phyloP scores from a whole-genome alignment of 225 moss, liverwort and hornwort genomes.

The Pseudisothecium myosuroides region DNA sequence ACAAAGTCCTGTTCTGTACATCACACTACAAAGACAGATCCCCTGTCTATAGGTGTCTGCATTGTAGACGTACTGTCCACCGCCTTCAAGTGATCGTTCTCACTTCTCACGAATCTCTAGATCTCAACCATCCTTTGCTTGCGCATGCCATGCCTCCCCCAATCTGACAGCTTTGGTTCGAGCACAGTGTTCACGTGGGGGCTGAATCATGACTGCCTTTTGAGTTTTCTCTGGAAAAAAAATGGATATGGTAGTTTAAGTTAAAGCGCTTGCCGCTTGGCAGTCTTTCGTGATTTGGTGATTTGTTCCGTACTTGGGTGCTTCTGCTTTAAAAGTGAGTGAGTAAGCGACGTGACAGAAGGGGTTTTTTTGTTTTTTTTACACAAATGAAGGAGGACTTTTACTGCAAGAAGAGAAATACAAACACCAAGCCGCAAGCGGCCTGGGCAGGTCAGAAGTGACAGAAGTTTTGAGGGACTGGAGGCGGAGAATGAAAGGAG shows the following conservation, averaged over 20 bases:
- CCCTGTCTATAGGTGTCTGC: too few relatives aligned
- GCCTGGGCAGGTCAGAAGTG: too few relatives aligned
- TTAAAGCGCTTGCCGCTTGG: too few relatives aligned
- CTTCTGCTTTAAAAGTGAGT: background rate
- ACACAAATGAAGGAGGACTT: too few relatives aligned
- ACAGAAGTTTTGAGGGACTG: too few relatives aligned
- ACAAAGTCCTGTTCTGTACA: too few relatives aligned
- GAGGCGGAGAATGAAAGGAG: background rate
- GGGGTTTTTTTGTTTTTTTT: too few relatives aligned
- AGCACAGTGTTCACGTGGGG: too few relatives aligned
- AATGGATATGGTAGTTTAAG: fast-evolving
- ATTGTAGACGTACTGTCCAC: background rate
- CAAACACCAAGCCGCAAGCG: too few relatives aligned
- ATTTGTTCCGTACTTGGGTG: too few relatives aligned
- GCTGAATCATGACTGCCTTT: background rate
- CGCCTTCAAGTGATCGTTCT: background rate
- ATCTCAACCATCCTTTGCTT: background rate
- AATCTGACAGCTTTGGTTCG: background rate
- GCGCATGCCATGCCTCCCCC: background rate
- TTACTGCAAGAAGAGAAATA: too few relatives aligned
- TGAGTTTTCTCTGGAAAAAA: too few relatives aligned
- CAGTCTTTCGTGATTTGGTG: background rate
- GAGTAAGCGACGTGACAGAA: background rate
- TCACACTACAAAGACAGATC: background rate
- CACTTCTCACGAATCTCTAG: background rate